A percentile compares a stretch with the other conserved stretches of the same genome.
phyloP scores from a whole-genome alignment of 2,329 filamentous ascomycete genomes.

The Tolypocladium sp. region DNA sequence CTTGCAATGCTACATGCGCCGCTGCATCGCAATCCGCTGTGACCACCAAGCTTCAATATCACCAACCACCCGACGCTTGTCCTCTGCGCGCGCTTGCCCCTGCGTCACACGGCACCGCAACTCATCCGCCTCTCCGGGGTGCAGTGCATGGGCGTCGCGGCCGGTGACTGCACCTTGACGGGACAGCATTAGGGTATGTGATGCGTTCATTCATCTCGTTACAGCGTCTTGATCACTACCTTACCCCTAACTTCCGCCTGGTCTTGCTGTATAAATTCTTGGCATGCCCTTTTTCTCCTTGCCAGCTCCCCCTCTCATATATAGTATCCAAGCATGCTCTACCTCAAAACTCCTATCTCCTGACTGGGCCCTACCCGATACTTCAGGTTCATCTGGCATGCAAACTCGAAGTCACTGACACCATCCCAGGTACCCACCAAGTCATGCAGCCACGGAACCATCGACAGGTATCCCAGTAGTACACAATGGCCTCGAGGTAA shows the following conservation, averaged over 20 bases:
- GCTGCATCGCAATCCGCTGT: neutral
- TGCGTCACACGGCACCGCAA: neutral
- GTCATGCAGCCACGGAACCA: conserved; percentile 14
- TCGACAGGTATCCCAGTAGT: conserved; percentile 16
- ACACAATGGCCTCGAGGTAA: conserved; percentile 49
- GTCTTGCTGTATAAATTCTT: neutral
- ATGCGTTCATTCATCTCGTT: neutral
- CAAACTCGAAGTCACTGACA: neutral
- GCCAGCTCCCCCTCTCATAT: neutral
- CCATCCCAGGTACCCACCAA: conserved; percentile 6
- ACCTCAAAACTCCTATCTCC: neutral
- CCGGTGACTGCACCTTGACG: conserved; percentile 10
- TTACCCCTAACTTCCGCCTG: neutral
- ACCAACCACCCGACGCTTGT: neutral
- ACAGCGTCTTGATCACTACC: no score
- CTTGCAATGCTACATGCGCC: neutral
- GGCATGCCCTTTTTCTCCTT: neutral
- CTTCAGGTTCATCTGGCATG: neutral
- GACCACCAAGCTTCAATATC: neutral
- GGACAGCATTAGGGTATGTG: neutral
- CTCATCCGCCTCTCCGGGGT: conserved; percentile 1
- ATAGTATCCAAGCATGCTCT: neutral
- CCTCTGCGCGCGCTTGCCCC: neutral
- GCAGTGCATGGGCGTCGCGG: conserved; percentile 8
- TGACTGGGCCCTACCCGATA: neutral